Conservation (phyloP, 495 filamentous ascomycete species). For the Neurospora discreta region DNA sequence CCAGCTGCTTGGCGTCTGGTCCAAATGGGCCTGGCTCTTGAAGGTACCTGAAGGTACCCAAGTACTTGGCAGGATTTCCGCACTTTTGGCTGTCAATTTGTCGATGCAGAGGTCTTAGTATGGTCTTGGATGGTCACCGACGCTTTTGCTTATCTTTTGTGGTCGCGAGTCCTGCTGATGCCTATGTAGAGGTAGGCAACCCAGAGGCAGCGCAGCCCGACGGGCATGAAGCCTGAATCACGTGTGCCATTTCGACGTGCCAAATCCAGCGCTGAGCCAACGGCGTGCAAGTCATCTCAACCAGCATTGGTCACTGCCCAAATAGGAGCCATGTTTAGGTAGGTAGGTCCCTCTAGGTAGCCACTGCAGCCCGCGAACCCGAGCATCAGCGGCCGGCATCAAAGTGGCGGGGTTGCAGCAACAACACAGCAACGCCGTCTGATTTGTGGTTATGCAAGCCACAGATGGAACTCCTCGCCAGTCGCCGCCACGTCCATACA, state of each 20-base stretch:
- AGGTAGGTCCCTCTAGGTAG: no score
- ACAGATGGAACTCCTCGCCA: neutral
- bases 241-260: neutral
- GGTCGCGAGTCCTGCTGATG: no score
- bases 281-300: no score
- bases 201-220: neutral
- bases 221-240: neutral
- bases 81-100: neutral
- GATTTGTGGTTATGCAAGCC: neutral
- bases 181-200: no score
- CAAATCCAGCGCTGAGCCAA: neutral
- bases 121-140: no score
- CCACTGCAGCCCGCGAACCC: neutral
- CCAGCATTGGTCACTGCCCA: neutral
- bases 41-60: no score
- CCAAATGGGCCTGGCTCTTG: accelerated
- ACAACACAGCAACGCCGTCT: neutral
- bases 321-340: neutral
- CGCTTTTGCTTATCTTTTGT: no score
- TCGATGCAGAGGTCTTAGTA: no score
- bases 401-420: neutral
- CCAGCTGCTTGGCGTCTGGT: neutral
- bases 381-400: neutral
- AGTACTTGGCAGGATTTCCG: neutral
- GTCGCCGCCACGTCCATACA: no score